Percentiles rank a stretch among this genome's conserved stretches.
Evolutionary conservation across 2,329 filamentous ascomycete species (phyloP).

Genomic region (Sarocladiaceae sp.): DNA sequence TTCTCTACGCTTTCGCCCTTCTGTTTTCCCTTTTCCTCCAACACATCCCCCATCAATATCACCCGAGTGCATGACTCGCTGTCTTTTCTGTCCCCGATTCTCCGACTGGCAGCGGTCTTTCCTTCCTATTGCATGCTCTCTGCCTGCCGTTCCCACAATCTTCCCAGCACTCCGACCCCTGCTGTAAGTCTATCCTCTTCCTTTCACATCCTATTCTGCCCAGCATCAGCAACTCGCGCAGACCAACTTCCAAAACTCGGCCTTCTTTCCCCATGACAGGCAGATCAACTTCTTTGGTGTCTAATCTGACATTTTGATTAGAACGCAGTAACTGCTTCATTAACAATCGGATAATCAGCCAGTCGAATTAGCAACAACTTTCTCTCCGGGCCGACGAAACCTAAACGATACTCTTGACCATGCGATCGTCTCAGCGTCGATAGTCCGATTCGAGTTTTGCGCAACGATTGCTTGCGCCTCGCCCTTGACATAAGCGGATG

Average conservation of each 20-base stretch:
- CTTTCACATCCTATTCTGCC: conserved; percentile 3
- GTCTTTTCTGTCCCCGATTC: background rate
- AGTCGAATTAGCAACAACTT: background rate
- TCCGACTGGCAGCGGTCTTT: background rate
- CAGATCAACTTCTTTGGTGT: conserved; percentile 1
- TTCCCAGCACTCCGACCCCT: background rate
- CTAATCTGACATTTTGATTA: background rate
- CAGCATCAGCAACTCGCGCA: conserved; percentile 3
- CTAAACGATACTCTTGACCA: background rate
- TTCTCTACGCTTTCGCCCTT: conserved; percentile 8
- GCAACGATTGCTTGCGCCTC: conserved; percentile 2
- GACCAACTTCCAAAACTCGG: background rate
- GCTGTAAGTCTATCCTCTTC: conserved; percentile 5
- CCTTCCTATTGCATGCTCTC: conserved; percentile 9
- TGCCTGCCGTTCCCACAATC: conserved; percentile 6
- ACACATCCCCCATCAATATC: background rate
- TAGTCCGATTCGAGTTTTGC: background rate
- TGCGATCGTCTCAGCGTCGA: conserved; percentile 10
- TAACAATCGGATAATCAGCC: background rate
- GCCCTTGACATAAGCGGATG: background rate
- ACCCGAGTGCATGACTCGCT: conserved; percentile 5
- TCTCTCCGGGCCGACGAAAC: background rate
- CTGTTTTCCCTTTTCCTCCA: background rate
- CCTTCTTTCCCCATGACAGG: background rate
- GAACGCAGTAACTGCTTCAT: background rate